Conservation (phyloP, 2,329 filamentous ascomycete genomes). For the Nigrospora sphaerica region DNA sequence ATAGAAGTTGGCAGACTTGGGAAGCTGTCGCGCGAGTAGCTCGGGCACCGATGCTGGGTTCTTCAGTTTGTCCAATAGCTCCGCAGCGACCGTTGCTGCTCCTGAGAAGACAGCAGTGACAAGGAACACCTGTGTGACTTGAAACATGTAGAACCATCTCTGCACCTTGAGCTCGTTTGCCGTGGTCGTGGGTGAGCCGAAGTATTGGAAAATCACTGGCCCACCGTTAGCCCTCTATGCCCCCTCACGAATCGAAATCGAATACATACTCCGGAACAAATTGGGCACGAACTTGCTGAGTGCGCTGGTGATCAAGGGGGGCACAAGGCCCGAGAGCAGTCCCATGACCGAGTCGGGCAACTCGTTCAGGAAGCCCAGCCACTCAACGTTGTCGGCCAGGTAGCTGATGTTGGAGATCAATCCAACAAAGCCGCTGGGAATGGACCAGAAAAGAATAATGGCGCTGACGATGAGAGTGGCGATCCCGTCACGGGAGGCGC, state of each 20-base stretch:
- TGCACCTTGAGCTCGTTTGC: slow-evolving; percentile 71
- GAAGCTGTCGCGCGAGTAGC: slow-evolving; percentile 56
- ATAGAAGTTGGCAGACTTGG: slow-evolving; percentile 69
- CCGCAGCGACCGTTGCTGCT: slow-evolving; percentile 17
- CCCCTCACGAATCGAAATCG: no score
- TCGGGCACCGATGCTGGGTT: slow-evolving; percentile 27
- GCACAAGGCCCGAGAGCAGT: slow-evolving; percentile 76
- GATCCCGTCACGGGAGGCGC: slow-evolving; percentile 37
- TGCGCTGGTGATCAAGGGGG: slow-evolving; percentile 69
- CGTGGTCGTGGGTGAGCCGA: slow-evolving; percentile 64
- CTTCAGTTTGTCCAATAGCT: slow-evolving; percentile 15
- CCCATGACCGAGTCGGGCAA: slow-evolving; percentile 66
- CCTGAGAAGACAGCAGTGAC: slow-evolving; percentile 73
- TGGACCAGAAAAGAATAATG: slow-evolving; percentile 79
- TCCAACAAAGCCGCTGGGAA: slow-evolving; percentile 72
- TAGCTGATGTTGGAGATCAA: slow-evolving; percentile 76
- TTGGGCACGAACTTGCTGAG: slow-evolving; percentile 78
- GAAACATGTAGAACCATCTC: slow-evolving; percentile 73
- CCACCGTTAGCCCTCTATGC: not conserved
- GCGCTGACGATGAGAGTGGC: slow-evolving; percentile 60
- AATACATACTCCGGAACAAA: slow-evolving; percentile 58
- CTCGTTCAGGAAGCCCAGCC: slow-evolving; percentile 64
- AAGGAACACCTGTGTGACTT: slow-evolving; percentile 79
- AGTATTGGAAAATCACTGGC: slow-evolving; percentile 59
- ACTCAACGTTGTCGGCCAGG: slow-evolving; percentile 56